These are phyloP conservation scores for Eucalyptus decipiens DNA, from an alignment of 345 rosid species.

Conservation along the genomic window DNA sequence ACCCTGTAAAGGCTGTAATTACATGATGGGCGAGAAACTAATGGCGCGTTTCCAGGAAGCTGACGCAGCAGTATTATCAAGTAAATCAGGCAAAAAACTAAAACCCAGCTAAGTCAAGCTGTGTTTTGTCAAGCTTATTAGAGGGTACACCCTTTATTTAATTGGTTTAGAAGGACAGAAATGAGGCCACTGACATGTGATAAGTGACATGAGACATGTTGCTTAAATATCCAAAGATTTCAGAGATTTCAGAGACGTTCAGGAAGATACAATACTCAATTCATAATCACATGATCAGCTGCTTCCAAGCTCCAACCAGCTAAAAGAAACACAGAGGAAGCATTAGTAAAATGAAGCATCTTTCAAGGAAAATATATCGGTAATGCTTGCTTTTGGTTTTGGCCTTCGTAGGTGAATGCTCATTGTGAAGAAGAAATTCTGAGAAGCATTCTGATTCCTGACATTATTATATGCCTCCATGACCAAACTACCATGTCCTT, in stretches of 20 bases:
- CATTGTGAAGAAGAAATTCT: not conserved
- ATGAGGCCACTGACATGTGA: conserved; percentile 20
- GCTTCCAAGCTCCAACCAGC: conserved; percentile 11
- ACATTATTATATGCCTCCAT: not conserved
- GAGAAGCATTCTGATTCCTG: not conserved
- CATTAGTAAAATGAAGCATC: not conserved
- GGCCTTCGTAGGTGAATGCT: not conserved
- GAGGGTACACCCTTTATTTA: not conserved
- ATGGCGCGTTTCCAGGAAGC: not conserved
- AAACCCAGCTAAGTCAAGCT: conserved; percentile 11
- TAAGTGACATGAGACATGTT: conserved; percentile 17
- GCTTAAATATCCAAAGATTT: conserved; percentile 1
- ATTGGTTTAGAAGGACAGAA: conserved; percentile 1
- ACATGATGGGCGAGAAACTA: not conserved
- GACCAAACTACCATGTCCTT: not conserved
- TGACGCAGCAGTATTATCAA: not conserved
- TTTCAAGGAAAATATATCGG: not conserved
- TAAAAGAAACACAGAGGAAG: not conserved
- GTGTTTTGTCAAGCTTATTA: not conserved
- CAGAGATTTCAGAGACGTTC: conserved; percentile 1
- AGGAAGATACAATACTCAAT: conserved; percentile 11
- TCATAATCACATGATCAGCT: conserved; percentile 25
- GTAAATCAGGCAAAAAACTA: not conserved
- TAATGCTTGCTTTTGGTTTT: not conserved
- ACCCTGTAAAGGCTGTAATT: not conserved